Conservation (phyloP, 1,284 basidiomycete species). For the Sanghuangporus sanghuang region DNA sequence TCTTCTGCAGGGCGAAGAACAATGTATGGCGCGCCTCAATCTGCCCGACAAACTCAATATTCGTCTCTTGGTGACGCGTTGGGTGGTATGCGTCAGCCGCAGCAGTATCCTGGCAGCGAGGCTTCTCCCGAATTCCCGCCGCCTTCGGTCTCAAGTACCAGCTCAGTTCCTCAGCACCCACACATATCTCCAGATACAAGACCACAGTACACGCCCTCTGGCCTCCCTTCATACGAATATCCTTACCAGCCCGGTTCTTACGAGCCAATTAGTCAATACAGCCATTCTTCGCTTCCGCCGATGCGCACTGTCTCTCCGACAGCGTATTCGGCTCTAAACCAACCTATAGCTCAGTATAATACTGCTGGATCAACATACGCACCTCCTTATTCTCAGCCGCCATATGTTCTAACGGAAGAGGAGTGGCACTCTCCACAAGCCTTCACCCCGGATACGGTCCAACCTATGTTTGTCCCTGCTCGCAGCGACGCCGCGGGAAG, state of each 20-base stretch:
- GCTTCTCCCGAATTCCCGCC: constrained; percentile 19
- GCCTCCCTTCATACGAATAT: constrained; percentile 46
- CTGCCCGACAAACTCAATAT: constrained; percentile 13
- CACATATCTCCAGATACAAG: constrained; percentile 51
- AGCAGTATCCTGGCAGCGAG: constrained; percentile 4
- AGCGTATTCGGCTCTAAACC: constrained; percentile 34
- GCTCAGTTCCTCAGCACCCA: constrained; percentile 15
- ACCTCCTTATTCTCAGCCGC: constrained; percentile 29
- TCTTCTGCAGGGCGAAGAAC: not conserved
- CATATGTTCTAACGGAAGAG: constrained; percentile 28
- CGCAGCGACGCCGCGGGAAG: constrained; percentile 5
- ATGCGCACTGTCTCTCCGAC: constrained; percentile 34
- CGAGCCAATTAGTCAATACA: constrained; percentile 30
- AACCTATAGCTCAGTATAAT: constrained; percentile 25
- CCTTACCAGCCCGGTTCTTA: constrained; percentile 38
- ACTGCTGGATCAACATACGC: constrained; percentile 23
- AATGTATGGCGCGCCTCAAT: constrained; percentile 10
- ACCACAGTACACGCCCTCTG: constrained; percentile 23
- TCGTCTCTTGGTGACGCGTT: constrained; percentile 19
- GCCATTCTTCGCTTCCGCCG: constrained; percentile 30
- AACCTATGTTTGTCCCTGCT: constrained; percentile 20
- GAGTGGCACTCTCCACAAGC: constrained; percentile 27
- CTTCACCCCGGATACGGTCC: constrained; percentile 22
- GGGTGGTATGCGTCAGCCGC: constrained; percentile 16
- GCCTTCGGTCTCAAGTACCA: constrained; percentile 21